These are phyloP conservation scores for Theobroma cacao DNA, from an alignment of 345 rosid genomes.

Conservation along the genomic window DNA sequence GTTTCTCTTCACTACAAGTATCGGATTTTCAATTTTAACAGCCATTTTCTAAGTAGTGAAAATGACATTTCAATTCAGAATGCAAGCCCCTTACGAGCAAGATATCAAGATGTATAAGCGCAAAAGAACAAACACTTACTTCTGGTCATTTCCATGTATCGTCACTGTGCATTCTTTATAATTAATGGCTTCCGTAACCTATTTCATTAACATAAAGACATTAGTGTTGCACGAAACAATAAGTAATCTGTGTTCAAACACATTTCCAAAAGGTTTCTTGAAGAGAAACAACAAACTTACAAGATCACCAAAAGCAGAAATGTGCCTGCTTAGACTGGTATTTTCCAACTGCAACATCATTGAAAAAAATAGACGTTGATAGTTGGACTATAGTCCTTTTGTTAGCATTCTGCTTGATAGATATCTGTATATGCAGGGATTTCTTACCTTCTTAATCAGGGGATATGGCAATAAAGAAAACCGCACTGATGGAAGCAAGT, in stretches of 20 bases:
- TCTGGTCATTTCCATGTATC: slow-evolving; percentile 44
- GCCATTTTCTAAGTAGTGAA: not conserved
- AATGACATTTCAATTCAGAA: not conserved
- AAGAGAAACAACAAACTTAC: slow-evolving; percentile 45
- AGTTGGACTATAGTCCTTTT: not conserved
- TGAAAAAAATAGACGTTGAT: slow-evolving; percentile 9
- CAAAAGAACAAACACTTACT: slow-evolving; percentile 41
- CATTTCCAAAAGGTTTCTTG: not conserved
- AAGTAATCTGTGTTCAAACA: not conserved
- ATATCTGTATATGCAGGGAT: slow-evolving; percentile 14
- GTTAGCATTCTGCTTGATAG: not conserved
- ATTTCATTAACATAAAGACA: slow-evolving; percentile 21
- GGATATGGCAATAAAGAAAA: slow-evolving; percentile 66
- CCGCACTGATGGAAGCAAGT: slow-evolving; percentile 68
- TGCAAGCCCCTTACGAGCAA: not conserved
- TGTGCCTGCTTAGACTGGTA: slow-evolving; percentile 53
- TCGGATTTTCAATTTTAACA: not conserved
- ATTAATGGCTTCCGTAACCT: slow-evolving; percentile 67
- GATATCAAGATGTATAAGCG: not conserved
- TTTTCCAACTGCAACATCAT: slow-evolving; percentile 60
- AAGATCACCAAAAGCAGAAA: slow-evolving; percentile 42
- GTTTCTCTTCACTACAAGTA: not conserved
- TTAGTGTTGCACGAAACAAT: not conserved
- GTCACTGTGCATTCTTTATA: slow-evolving; percentile 41
- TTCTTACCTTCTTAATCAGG: slow-evolving; percentile 68